Evolutionary conservation across 1,284 basidiomycete species (phyloP).

Genomic region (Cryptococcus hybrid): DNA sequence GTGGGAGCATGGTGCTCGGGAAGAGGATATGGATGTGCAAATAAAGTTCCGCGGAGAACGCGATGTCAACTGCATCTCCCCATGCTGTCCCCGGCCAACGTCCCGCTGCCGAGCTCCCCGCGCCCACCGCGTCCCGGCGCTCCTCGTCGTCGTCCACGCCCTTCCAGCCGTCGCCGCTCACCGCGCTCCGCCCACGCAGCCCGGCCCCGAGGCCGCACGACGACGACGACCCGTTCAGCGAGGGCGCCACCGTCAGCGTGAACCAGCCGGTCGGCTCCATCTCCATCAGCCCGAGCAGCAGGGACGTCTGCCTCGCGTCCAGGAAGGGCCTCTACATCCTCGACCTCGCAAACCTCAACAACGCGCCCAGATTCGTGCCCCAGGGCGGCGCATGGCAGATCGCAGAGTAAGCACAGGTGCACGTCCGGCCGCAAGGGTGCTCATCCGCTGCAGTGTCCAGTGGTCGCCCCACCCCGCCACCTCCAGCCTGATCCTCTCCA

Average conservation of each 20-base stretch:
- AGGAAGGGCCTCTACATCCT: conserved; percentile 95
- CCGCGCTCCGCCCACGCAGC: conserved; percentile 28
- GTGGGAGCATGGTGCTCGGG: conserved; percentile 16
- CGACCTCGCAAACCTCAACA: conserved; percentile 82
- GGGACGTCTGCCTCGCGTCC: conserved; percentile 56
- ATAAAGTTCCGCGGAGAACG: too few species aligned
- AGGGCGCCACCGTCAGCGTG: conserved; percentile 44
- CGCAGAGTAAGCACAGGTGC: conserved; percentile 58
- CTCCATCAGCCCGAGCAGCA: conserved; percentile 49
- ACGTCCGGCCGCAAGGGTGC: not conserved
- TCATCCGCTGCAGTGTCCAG: conserved; percentile 57
- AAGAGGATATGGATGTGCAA: too few species aligned
- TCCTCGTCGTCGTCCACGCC: conserved; percentile 9
- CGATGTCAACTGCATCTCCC: not conserved
- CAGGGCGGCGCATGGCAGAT: conserved; percentile 97
- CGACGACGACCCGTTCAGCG: conserved; percentile 34
- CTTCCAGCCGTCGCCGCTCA: conserved; percentile 14
- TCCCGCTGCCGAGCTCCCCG: conserved; percentile 15
- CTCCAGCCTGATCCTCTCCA: conserved; percentile 89
- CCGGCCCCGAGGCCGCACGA: conserved; percentile 15
- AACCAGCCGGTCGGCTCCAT: conserved; percentile 53
- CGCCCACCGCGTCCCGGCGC: conserved; percentile 9
- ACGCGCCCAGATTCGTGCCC: conserved; percentile 87
- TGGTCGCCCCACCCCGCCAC: conserved; percentile 91
- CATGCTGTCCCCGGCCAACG: conserved; percentile 16